A percentile compares a stretch with the other conserved stretches of the same genome.
phyloP scores from a whole-genome alignment of 371 early-diverging fungal species.

The Mucor piriformis region DNA sequence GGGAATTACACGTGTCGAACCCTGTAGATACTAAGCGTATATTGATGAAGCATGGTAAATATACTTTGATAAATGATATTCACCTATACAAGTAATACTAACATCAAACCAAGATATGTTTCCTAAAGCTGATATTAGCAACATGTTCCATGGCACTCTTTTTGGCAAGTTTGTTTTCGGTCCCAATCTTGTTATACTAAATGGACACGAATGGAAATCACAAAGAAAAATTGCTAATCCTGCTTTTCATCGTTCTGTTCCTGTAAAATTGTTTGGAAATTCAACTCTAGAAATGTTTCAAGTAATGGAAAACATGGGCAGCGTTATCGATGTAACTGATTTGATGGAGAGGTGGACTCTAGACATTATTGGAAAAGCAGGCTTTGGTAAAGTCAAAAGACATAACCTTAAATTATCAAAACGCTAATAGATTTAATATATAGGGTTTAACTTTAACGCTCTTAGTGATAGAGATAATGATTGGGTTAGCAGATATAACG shows the following conservation, averaged over 20 bases:
- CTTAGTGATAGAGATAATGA: conserved; percentile 12
- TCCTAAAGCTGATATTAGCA: neutral
- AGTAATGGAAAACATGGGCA: conserved; percentile 17
- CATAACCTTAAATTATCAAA: no score
- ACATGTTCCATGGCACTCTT: conserved; percentile 5
- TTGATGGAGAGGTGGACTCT: conserved; percentile 31
- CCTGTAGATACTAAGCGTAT: conserved; percentile 7
- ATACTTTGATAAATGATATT: neutral
- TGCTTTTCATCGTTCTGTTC: conserved; percentile 41
- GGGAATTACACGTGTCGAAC: conserved; percentile 2
- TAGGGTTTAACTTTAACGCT: conserved; percentile 33
- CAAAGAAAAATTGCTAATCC: conserved; percentile 44
- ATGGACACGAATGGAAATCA: conserved; percentile 31
- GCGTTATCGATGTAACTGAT: conserved; percentile 17
- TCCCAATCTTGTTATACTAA: neutral
- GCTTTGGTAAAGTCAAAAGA: conserved; percentile 7
- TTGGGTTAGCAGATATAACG: conserved; percentile 21
- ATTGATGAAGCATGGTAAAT: conserved; percentile 6
- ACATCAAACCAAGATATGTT: neutral
- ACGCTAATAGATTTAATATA: no score
- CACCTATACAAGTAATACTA: neutral
- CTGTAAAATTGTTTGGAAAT: conserved; percentile 34
- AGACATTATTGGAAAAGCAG: conserved; percentile 35
- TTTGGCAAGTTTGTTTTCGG: neutral
- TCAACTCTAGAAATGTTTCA: conserved; percentile 25